Conservation (phyloP, 2,329 filamentous ascomycete species). For the Teratosphaeria viscida region DNA sequence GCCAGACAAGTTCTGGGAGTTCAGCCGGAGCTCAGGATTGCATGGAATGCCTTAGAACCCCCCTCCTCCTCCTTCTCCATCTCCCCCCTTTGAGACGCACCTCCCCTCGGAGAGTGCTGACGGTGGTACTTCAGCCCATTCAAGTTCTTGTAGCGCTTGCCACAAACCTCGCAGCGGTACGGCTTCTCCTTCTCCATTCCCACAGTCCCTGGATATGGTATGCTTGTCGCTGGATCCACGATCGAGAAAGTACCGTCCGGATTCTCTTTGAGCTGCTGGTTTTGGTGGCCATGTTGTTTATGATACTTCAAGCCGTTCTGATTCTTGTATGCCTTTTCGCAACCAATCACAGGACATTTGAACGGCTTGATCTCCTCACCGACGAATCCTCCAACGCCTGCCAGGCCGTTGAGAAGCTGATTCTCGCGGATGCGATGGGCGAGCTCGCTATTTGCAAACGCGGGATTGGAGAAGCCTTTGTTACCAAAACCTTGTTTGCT, state of each 20-base stretch:
- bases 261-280: slow-evolving; percentile 92
- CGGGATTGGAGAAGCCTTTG: slow-evolving; percentile 43
- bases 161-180: slow-evolving; percentile 92
- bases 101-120: slow-evolving; percentile 65
- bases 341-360: slow-evolving; percentile 94
- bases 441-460: slow-evolving; percentile 65
- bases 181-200: slow-evolving; percentile 99
- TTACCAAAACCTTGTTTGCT: slow-evolving; percentile 59
- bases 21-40: slow-evolving; percentile 66
- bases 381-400: slow-evolving; percentile 37
- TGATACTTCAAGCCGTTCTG: slow-evolving; percentile 95
- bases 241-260: slow-evolving; percentile 96
- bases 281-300: slow-evolving; percentile 83
- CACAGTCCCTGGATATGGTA: slow-evolving; percentile 87
- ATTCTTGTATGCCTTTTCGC: slow-evolving; percentile 99
- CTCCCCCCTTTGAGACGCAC: too few relatives aligned
- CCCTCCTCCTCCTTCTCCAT: too few relatives aligned
- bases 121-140: slow-evolving; percentile 91
- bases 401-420: slow-evolving; percentile 48
- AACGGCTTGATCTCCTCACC: slow-evolving; percentile 95
- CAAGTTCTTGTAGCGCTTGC: slow-evolving; percentile 97
- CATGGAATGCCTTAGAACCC: too few relatives aligned
- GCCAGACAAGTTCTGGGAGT: slow-evolving; percentile 14
- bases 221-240: slow-evolving; percentile 87
- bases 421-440: slow-evolving; percentile 55